These are phyloP conservation scores for Alternaria sp. DNA, from an alignment of 2,329 filamentous ascomycete genomes.

Conservation along the genomic window DNA sequence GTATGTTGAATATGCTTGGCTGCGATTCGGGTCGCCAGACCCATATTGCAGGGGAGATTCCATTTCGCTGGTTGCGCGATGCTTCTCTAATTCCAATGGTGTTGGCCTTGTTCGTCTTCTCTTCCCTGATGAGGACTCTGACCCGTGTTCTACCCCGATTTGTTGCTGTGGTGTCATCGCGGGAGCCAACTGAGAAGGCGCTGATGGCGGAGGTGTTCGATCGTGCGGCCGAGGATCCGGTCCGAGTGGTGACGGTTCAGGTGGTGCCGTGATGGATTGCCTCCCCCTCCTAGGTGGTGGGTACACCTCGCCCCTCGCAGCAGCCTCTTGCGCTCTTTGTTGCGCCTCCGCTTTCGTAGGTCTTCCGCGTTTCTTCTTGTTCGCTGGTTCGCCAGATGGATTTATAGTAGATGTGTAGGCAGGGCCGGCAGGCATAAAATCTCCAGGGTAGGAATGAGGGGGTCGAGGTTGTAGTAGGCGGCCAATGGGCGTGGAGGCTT, in stretches of 20 bases:
- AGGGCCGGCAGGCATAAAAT: conserved; percentile 37
- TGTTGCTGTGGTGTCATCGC: conserved; percentile 39
- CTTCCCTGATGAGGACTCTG: conserved; percentile 47
- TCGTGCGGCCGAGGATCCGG: conserved; percentile 33
- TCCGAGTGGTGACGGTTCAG: conserved; percentile 28
- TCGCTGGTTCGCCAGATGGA: conserved; percentile 43
- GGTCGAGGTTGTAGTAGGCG: conserved; percentile 56
- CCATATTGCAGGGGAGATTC: conserved; percentile 40
- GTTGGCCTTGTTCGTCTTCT: conserved; percentile 41
- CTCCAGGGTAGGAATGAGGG: conserved; percentile 41
- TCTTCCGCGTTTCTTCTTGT: conserved; percentile 56
- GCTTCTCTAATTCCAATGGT: conserved; percentile 42
- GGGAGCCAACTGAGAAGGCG: conserved; percentile 21
- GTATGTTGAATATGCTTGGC: conserved; percentile 40
- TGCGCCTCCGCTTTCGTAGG: conserved; percentile 57
- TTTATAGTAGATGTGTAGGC: conserved; percentile 37
- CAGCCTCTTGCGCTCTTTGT: conserved; percentile 51
- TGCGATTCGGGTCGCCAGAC: conserved; percentile 35
- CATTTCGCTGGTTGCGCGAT: conserved; percentile 33
- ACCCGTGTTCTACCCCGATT: conserved; percentile 33
- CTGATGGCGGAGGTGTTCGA: conserved; percentile 37
- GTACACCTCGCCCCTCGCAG: conserved; percentile 48
- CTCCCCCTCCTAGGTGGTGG: conserved; percentile 45
- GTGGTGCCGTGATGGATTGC: conserved; percentile 37
- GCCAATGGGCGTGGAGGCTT: conserved; percentile 42